Base-by-base conservation (phyloP, 768 basidiomycete species). In the Podaxis rugospora region DNA sequence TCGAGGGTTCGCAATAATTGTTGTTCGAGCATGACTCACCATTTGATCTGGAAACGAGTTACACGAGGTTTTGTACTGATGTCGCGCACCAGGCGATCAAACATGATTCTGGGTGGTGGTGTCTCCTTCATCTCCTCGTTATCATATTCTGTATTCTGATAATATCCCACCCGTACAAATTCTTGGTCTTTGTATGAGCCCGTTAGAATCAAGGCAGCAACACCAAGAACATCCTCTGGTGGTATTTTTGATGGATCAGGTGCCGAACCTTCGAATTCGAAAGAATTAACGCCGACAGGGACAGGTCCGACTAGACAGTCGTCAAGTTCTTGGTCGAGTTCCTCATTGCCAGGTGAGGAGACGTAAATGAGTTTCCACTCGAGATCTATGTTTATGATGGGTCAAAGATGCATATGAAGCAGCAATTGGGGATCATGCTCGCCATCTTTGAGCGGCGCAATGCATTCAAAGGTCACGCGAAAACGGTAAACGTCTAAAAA, bases 311-410 rank as follows among this genome's bases (percentile, higher is more conserved):
- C 97, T 67, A 98, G 88, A 73, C 95, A 98, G 69, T 93, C 92
- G 74, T 99, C 97, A 23, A 99, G 84, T 72, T 98, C 97, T 72
- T 99, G 97, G 73, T 99, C 97, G 52, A 90, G 89, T 42, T 90
- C 87, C 68, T 93, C 91, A 70, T 92, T 84, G 9, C 89, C 94
- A 0, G 96, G 95, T 2, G 90, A 93, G 1, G 97, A 93, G 55
- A 98, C 96, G 72, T 96, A 98, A 50, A 97, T 94, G 65, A 99
- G 88, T 65, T 88, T 88, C 97, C 97, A 99, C 73, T 99, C 97
- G 64, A 99, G 86, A 74, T 99, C 97, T 96, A 50, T 18, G 5
- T 13, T 35, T 32, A 40, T 60, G 28, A 50, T 37, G 9, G 27
- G 27, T 55, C 27, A 14, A 21, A 9, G 47, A 47, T 51, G 25